Conservation (phyloP, 257 asterid species). For the Salvia miltiorrhiza region DNA sequence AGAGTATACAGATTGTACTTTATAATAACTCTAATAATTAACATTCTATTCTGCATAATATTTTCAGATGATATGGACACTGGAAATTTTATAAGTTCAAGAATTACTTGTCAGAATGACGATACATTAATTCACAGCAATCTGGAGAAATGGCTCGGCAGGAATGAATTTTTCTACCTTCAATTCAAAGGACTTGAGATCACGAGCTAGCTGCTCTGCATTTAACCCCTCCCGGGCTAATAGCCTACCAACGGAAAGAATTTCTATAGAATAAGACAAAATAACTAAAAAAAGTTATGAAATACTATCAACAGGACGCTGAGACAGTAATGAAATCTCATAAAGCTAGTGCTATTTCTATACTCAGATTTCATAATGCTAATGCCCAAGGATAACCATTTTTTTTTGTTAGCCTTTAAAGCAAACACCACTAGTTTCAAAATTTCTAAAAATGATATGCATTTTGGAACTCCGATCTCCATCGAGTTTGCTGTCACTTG, state of each 20-base stretch:
- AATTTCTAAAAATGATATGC: neutral
- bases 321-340: neutral
- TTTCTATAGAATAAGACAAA: neutral
- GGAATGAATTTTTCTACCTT: constrained; percentile 44
- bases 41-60: neutral
- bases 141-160: neutral
- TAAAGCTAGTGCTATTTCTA: neutral
- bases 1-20: neutral
- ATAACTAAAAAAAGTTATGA: neutral
- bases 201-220: constrained; percentile 97
- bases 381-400: constrained; percentile 5
- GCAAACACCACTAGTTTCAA: neutral
- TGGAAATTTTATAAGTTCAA: constrained; percentile 1
- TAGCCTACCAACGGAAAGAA: constrained; percentile 42
- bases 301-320: neutral
- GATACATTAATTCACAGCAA: neutral
- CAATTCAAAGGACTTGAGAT: constrained; percentile 93
- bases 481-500: neutral
- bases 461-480: neutral
- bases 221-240: constrained; percentile 95
- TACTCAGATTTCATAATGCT: neutral
- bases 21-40: neutral
- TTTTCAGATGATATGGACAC: neutral
- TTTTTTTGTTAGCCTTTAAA: neutral
- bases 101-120: constrained; percentile 1